Percentiles rank a stretch among this genome's conserved stretches.
These are phyloP conservation scores for Coniochaeta ligniaria DNA, from an alignment of 2,329 filamentous ascomycete species.

Conservation along the genomic window DNA sequence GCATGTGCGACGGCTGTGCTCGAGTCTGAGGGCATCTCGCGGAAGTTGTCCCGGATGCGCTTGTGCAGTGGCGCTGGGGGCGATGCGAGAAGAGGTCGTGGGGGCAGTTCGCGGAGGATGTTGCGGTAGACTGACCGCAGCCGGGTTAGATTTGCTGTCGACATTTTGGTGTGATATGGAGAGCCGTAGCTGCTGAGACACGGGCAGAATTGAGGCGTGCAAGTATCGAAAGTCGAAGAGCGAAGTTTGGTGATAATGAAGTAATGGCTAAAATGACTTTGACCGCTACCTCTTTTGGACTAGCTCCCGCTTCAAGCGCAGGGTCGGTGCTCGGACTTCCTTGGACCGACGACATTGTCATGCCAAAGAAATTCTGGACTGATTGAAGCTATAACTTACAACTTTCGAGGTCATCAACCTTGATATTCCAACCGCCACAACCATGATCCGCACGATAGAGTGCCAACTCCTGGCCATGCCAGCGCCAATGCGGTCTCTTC, in stretches of 20 bases:
- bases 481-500: constrained; percentile 12
- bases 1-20: constrained; percentile 35
- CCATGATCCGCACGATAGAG: neutral
- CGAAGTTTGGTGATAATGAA: neutral
- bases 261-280: neutral
- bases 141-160: constrained; percentile 31
- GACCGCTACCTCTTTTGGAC: neutral
- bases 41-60: constrained; percentile 59
- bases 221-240: neutral
- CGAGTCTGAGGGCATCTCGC: constrained; percentile 19
- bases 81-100: constrained; percentile 48
- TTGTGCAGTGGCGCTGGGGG: constrained; percentile 62
- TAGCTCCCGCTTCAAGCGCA: neutral
- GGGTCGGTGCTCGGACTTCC: neutral
- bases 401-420: neutral
- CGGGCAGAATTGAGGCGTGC: neutral
- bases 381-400: too few relatives aligned
- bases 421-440: neutral
- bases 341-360: neutral
- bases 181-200: neutral
- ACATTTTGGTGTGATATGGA: constrained; percentile 13
- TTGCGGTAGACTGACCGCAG: constrained; percentile 79
- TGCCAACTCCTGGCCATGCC: constrained; percentile 14
- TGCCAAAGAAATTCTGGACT: neutral
- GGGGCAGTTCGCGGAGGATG: constrained; percentile 82